phyloP scores from a whole-genome alignment of 2,329 filamentous ascomycete genomes.

The Tympanopsis confertula region DNA sequence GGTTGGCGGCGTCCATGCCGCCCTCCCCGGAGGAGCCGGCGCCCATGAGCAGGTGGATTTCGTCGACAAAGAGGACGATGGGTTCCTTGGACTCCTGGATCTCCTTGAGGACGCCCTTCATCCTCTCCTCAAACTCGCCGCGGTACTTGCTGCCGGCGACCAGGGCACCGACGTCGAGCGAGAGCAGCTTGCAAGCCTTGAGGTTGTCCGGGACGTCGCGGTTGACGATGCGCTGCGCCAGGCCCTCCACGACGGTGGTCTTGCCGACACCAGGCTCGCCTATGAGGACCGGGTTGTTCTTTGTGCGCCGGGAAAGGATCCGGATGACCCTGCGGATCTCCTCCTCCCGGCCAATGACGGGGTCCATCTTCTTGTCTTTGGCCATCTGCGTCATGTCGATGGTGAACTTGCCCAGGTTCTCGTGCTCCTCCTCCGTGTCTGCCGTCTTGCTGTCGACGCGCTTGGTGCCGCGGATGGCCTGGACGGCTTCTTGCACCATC shows the following conservation, averaged over 20 bases:
- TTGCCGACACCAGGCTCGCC: conserved; percentile 97
- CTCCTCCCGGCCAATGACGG: conserved; percentile 91
- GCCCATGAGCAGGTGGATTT: conserved; percentile 97
- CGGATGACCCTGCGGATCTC: conserved; percentile 86
- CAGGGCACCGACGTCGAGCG: conserved; percentile 85
- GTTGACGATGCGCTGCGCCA: conserved; percentile 92
- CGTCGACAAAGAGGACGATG: conserved; percentile 96
- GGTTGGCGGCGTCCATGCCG: conserved; percentile 95
- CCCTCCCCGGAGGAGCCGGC: conserved; percentile 89
- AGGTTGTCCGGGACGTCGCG: conserved; percentile 92
- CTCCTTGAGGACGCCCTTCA: conserved; percentile 98
- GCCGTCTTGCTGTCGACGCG: conserved; percentile 93
- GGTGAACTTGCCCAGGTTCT: conserved; percentile 95
- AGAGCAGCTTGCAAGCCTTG: conserved; percentile 84
- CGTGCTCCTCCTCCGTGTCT: conserved; percentile 81
- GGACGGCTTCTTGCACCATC: conserved; percentile 76
- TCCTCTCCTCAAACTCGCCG: conserved; percentile 95
- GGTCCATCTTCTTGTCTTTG: conserved; percentile 92
- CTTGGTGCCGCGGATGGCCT: conserved; percentile 82
- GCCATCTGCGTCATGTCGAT: conserved; percentile 97
- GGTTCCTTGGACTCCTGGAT: conserved; percentile 90
- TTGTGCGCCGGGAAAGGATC: conserved; percentile 83
- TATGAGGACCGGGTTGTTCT: conserved; percentile 97
- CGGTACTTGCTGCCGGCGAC: conserved; percentile 97
- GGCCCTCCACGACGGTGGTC: conserved; percentile 91